phyloP scores from a whole-genome alignment of 768 basidiomycete species.

The Peribolospora kevripleyi region DNA sequence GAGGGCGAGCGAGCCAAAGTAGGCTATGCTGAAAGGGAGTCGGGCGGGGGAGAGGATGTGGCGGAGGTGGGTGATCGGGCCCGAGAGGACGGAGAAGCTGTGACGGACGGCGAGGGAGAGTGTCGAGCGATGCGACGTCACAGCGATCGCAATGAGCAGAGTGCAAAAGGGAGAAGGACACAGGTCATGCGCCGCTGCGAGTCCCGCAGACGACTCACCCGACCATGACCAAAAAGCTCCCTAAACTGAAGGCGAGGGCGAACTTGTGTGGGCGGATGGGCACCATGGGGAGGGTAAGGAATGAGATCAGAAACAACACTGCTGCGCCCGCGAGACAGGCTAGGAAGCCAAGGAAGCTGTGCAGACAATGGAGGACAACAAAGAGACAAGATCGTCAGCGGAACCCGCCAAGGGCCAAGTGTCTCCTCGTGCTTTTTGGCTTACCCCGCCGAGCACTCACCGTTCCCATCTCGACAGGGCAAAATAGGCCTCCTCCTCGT shows the following conservation, averaged over 20 bases:
- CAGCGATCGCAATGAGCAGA: background rate
- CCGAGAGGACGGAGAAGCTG: conserved; percentile 26
- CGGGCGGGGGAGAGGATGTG: conserved; percentile 29
- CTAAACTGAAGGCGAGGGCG: conserved; percentile 32
- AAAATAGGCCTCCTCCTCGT: conserved; percentile 92
- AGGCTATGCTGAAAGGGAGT: conserved; percentile 34
- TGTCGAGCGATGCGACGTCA: background rate
- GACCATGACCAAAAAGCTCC: conserved; percentile 56
- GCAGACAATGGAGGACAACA: background rate
- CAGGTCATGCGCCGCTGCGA: too few relatives aligned
- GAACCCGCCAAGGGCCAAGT: background rate
- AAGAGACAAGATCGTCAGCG: background rate
- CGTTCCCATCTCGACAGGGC: conserved; percentile 82
- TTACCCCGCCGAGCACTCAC: conserved; percentile 22
- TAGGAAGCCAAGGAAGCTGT: conserved; percentile 67
- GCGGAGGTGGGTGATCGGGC: conserved; percentile 75
- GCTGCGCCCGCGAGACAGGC: conserved; percentile 70
- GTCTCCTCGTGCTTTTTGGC: background rate
- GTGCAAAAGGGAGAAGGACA: too few relatives aligned
- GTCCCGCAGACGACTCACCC: conserved; percentile 31
- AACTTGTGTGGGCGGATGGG: conserved; percentile 68
- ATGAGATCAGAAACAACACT: conserved; percentile 80
- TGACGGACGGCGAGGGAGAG: conserved; percentile 35
- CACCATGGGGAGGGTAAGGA: conserved; percentile 50
- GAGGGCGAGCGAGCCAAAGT: conserved; percentile 55